A percentile compares a stretch with the other conserved stretches of the same genome.
Evolutionary conservation across 495 filamentous ascomycete species (phyloP).

Genomic region (Tetracladium marchalianum): DNA sequence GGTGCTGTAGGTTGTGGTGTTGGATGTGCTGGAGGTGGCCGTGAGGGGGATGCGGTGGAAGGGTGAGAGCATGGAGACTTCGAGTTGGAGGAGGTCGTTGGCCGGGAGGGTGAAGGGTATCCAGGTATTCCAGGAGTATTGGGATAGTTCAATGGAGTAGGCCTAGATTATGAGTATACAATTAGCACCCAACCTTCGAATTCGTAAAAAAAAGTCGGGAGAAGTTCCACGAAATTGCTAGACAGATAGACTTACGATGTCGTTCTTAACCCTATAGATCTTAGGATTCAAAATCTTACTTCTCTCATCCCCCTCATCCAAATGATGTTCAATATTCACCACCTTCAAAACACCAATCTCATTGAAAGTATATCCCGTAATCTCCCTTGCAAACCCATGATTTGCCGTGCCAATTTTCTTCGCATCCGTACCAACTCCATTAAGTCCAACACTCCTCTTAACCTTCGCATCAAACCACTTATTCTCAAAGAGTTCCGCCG

Average conservation of each 20-base stretch:
- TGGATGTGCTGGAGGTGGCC: conserved; percentile 38
- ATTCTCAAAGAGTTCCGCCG: conserved; percentile 77
- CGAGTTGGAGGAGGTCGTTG: conserved; percentile 73
- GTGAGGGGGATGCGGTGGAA: conserved; percentile 84
- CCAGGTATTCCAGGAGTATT: conserved; percentile 63
- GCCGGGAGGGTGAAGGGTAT: conserved; percentile 60
- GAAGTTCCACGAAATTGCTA: neutral
- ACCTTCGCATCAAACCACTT: conserved; percentile 83
- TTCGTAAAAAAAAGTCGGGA: conserved; percentile 1
- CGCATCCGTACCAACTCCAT: conserved; percentile 25
- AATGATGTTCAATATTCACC: conserved; percentile 70
- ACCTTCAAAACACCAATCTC: conserved; percentile 86
- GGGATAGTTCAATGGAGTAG: conserved; percentile 80
- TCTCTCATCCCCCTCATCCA: conserved; percentile 44
- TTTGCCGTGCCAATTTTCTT: conserved; percentile 61
- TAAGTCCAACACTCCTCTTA: conserved; percentile 39
- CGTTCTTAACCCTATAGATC: conserved; percentile 95
- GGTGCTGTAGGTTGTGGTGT: conserved; percentile 63
- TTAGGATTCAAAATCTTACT: conserved; percentile 60
- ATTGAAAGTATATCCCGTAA: conserved; percentile 88
- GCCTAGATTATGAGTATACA: conserved; percentile 43
- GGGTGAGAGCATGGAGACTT: conserved; percentile 97
- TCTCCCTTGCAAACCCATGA: conserved; percentile 70
- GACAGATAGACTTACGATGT: conserved; percentile 59
- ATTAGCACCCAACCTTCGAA: neutral